These are phyloP conservation scores for Botrytis fragariae DNA, from an alignment of 2,329 filamentous ascomycete species.

Conservation along the genomic window DNA sequence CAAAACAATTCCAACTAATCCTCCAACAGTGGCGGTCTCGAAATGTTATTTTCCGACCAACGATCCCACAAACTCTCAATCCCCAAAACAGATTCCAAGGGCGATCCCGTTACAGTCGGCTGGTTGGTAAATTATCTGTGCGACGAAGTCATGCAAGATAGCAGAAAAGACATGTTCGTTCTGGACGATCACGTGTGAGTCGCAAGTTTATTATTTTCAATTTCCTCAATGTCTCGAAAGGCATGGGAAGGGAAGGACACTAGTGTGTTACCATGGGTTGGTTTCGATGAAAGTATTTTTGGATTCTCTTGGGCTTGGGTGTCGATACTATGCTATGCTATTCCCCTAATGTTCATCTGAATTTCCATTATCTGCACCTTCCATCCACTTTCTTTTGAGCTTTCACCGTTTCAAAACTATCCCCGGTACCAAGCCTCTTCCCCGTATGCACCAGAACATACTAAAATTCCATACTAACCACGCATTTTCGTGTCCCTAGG, in stretches of 20 bases:
- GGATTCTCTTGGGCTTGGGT: neutral
- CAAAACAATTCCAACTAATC: conserved; percentile 1
- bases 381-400: neutral
- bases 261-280: neutral
- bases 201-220: conserved; percentile 23
- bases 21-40: conserved; percentile 72
- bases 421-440: conserved; percentile 7
- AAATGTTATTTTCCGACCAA: conserved; percentile 88
- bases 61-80: conserved; percentile 69
- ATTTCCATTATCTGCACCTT: neutral
- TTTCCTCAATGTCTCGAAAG: conserved; percentile 21
- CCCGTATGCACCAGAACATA: conserved; percentile 8
- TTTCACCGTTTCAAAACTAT: neutral
- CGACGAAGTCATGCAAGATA: conserved; percentile 79
- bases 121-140: conserved; percentile 79
- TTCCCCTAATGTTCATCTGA: conserved; percentile 18
- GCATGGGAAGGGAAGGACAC: neutral
- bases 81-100: conserved; percentile 59
- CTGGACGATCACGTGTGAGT: conserved; percentile 82
- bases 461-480: conserved; percentile 27
- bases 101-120: conserved; percentile 64
- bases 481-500: conserved; percentile 48
- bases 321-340: neutral
- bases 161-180: conserved; percentile 83
- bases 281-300: neutral